Base-by-base conservation (phyloP, 768 basidiomycete species). In the Tulasnella sp. region DNA sequence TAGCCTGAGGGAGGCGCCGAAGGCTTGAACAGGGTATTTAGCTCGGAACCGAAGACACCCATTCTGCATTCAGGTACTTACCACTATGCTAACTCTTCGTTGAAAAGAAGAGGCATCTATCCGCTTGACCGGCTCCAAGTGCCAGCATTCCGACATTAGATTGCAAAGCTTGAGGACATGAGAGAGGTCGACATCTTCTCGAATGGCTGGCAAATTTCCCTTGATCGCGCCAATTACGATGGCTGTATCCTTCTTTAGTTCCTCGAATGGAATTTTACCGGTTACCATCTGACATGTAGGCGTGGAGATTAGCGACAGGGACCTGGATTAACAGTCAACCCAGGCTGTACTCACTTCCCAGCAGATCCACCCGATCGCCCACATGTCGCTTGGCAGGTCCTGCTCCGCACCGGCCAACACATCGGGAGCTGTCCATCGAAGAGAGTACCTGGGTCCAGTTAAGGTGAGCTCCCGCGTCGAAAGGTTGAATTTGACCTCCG, bases 381-480 rank as follows among this genome's bases (percentile, higher is more conserved):
- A 69, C n/a, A 69, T 69, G 34, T 69, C 64, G 64, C 64, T 69
- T 6, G 64, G 64, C 34, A 69, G 34, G 5, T 69, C 64, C 64
- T 69, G 64, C 4, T n/a, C 28, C 9, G 7, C 64, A 12, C 34
- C 64, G 28, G 3, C 7, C 5, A 69, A 18, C n/a, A 69, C 64
- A 14, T 69, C 64, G 11, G 64, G 64, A 69, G 64, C 64, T 31
- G 64, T 69, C 64, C 28, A 69, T 28, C 64, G 64, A 28, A 69
- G n/a, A 14, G 64, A 69, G 11, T 5, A 69, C 14, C 28, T 12
- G 3, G 64, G 64, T 18, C 64, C 64, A n/a, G 64, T 69, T 34
- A 69, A 12, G 34, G 64, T 69, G 16, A 69, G 34, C 7, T 69
- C 64, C 31, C 1, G 9, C 1, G n/a, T 69, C 1, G 64, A 28